Evolutionary conservation across 495 filamentous ascomycete genomes (phyloP).

Genomic region (Amphirosellinia nigrospora): DNA sequence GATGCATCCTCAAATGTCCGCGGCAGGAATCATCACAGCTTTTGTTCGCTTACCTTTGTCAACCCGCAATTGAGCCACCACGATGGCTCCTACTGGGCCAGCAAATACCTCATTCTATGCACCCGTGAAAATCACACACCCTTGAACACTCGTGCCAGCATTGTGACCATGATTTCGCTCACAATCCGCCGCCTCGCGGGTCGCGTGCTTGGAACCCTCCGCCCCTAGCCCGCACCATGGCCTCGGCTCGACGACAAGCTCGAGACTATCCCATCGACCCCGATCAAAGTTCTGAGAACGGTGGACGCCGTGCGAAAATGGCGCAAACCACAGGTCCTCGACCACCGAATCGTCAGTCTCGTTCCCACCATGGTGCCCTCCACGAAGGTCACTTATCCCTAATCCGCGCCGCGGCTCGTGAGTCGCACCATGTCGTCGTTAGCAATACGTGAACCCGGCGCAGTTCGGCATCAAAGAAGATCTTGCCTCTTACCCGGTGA

Average conservation of each 20-base stretch:
- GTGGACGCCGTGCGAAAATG: conserved; percentile 72
- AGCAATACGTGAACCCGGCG: conserved; percentile 92
- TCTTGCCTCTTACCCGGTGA: conserved; percentile 85
- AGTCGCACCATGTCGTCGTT: conserved; percentile 85
- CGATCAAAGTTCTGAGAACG: conserved; percentile 76
- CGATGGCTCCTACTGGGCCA: conserved; percentile 35
- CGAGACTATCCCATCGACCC: conserved; percentile 57
- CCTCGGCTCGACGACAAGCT: conserved; percentile 31
- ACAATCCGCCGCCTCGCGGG: conserved; percentile 30
- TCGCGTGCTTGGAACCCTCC: conserved; percentile 38
- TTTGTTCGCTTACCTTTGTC: conserved; percentile 15
- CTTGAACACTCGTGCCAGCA: neutral
- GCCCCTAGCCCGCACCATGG: conserved; percentile 41
- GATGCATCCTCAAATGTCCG: conserved; percentile 51
- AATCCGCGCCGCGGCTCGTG: conserved; percentile 81
- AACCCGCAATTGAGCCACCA: conserved; percentile 32
- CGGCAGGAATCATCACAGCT: conserved; percentile 53
- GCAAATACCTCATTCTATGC: conserved; percentile 34
- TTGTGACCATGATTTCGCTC: conserved; percentile 37
- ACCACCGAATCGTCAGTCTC: conserved; percentile 77
- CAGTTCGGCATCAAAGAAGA: conserved; percentile 95
- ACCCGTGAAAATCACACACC: neutral
- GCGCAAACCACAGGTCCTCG: conserved; percentile 69
- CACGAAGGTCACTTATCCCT: conserved; percentile 90
- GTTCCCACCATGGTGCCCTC: conserved; percentile 96